Evolutionary conservation across 2,329 filamentous ascomycete species (phyloP).

Genomic region (Ceratocystis harringtonii): DNA sequence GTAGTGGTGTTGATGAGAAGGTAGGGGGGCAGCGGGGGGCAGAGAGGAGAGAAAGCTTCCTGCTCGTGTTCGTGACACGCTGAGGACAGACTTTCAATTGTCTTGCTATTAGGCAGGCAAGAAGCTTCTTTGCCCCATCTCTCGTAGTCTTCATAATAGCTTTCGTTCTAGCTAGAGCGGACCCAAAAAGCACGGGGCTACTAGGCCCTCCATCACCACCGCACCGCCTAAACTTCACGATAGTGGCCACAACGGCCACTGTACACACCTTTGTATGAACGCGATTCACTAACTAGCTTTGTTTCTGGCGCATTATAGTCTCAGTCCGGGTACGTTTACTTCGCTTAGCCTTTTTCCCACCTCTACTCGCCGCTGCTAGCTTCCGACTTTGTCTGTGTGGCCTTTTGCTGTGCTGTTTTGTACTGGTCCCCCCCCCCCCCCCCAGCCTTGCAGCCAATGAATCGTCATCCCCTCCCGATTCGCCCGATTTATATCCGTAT

Average conservation of each 20-base stretch:
- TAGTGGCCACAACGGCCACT: neutral
- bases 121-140: neutral
- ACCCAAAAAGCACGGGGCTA: neutral
- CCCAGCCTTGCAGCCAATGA: neutral
- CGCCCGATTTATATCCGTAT: neutral
- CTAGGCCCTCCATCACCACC: neutral
- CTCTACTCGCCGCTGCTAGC: neutral
- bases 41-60: too few relatives aligned
- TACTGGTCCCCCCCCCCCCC: neutral
- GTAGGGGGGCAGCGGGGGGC: too few relatives aligned
- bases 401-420: slow-evolving; percentile 5
- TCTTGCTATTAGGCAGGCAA: too few relatives aligned
- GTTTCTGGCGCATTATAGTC: slow-evolving; percentile 32
- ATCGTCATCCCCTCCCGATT: neutral
- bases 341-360: neutral
- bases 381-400: neutral
- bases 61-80: too few relatives aligned
- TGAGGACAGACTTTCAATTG: too few relatives aligned
- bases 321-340: slow-evolving; percentile 49
- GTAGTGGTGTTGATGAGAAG: too few relatives aligned
- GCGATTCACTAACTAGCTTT: slow-evolving; percentile 4
- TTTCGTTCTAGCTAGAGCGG: neutral
- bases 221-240: neutral
- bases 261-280: neutral
- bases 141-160: neutral